Conservation (phyloP, 139 green algal genomes). For the Chlorella sp. region DNA sequence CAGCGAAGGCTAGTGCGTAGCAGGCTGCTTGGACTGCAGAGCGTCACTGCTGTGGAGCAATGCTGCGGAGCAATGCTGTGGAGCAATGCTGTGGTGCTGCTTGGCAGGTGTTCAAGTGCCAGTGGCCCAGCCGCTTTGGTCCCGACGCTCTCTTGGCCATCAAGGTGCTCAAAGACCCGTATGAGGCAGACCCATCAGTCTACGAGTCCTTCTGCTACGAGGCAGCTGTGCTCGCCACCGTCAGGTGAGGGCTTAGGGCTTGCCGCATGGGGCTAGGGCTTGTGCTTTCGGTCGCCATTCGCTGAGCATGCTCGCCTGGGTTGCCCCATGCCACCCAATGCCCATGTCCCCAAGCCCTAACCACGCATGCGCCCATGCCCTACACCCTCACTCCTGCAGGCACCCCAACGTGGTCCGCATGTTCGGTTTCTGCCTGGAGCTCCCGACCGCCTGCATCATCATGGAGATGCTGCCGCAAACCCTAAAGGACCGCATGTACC, state of each 20-base stretch:
- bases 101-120: neutral
- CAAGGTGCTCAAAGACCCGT: neutral
- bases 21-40: neutral
- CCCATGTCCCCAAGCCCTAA: neutral
- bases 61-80: too few relatives aligned
- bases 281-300: neutral
- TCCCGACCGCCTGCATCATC: neutral
- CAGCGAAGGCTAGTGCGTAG: neutral
- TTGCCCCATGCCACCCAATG: neutral
- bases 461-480: neutral
- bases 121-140: neutral
- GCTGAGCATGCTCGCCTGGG: neutral
- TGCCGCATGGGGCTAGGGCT: neutral
- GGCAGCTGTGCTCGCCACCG: neutral
- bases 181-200: neutral
- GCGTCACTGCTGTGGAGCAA: neutral
- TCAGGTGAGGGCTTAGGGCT: neutral
- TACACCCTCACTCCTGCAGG: too few relatives aligned
- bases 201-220: neutral
- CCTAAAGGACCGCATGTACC: neutral
- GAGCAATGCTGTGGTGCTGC: neutral
- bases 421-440: neutral
- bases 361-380: neutral
- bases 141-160: neutral
- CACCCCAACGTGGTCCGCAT: neutral